A percentile compares a stretch with the other conserved stretches of the same genome.
Conservation (phyloP, 2,329 filamentous ascomycete species). For the Byssochlamys sp. region DNA sequence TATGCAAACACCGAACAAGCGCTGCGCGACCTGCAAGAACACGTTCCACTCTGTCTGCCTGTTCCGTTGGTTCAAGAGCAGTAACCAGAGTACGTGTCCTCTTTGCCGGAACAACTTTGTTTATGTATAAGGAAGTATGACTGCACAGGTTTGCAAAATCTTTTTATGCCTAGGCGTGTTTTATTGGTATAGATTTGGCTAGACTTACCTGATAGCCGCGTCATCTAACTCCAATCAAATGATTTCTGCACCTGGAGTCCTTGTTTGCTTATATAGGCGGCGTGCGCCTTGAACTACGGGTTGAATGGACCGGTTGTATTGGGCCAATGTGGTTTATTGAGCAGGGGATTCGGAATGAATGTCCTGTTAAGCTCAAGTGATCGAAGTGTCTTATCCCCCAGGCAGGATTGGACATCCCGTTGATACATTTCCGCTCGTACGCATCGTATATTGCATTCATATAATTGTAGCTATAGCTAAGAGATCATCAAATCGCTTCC, state of each 20-base stretch:
- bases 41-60: conserved; percentile 81
- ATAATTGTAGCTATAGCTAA: no score
- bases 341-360: neutral
- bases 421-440: no score
- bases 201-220: neutral
- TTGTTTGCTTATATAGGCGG: neutral
- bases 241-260: neutral
- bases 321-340: neutral
- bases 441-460: no score
- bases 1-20: conserved; percentile 82
- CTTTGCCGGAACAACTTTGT: conserved; percentile 82
- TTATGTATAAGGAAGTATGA: conserved; percentile 34
- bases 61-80: conserved; percentile 95
- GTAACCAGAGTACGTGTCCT: conserved; percentile 83
- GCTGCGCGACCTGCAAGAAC: conserved; percentile 86
- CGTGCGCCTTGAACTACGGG: neutral
- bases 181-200: neutral
- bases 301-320: neutral
- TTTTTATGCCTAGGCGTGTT: neutral
- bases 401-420: no score
- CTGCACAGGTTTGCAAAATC: neutral
- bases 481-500: no score
- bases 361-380: neutral
- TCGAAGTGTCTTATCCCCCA: no score
- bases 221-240: neutral